A percentile compares a stretch with the other conserved stretches of the same genome.
Conservation (phyloP, 2,329 filamentous ascomycete species). For the Didymosphaeria variabile region DNA sequence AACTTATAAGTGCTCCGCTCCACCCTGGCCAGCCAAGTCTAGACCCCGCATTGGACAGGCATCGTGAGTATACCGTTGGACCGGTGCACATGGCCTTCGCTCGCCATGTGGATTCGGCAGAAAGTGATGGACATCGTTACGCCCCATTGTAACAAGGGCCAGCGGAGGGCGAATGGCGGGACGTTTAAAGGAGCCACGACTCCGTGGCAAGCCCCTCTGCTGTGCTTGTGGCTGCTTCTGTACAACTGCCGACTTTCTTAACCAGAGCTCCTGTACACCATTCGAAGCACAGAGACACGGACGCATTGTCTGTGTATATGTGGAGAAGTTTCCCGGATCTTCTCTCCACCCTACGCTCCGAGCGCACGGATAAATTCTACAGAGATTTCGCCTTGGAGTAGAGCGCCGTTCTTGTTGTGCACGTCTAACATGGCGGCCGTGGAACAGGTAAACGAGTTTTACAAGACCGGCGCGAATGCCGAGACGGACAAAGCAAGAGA, state of each 20-base stretch:
- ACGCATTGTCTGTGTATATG: conserved; percentile 28
- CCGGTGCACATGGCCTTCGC: conserved; percentile 23
- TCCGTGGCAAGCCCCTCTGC: conserved; percentile 20
- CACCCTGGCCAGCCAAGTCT: conserved; percentile 42
- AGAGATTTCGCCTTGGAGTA: background rate
- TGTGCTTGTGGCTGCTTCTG: conserved; percentile 19
- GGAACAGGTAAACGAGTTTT: background rate
- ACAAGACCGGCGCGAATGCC: background rate
- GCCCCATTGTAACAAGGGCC: conserved; percentile 26
- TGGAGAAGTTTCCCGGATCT: conserved; percentile 40
- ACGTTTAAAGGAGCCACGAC: conserved; percentile 28
- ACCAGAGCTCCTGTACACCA: conserved; percentile 23
- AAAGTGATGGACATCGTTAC: conserved; percentile 22
- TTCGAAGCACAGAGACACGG: conserved; percentile 13
- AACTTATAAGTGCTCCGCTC: conserved; percentile 26
- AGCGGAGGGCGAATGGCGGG: conserved; percentile 18
- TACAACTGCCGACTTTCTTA: conserved; percentile 41
- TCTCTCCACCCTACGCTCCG: conserved; percentile 10
- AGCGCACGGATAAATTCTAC: conserved; percentile 1
- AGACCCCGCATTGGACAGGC: conserved; percentile 37
- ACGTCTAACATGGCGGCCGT: conserved; percentile 5
- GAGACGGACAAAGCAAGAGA: conserved; percentile 27
- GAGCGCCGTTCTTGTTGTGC: background rate
- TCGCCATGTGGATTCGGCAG: conserved; percentile 39
- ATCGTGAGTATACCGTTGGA: conserved; percentile 31